Conservation (phyloP, 805 yeast genomes). For the Ogataea siamensis region DNA sequence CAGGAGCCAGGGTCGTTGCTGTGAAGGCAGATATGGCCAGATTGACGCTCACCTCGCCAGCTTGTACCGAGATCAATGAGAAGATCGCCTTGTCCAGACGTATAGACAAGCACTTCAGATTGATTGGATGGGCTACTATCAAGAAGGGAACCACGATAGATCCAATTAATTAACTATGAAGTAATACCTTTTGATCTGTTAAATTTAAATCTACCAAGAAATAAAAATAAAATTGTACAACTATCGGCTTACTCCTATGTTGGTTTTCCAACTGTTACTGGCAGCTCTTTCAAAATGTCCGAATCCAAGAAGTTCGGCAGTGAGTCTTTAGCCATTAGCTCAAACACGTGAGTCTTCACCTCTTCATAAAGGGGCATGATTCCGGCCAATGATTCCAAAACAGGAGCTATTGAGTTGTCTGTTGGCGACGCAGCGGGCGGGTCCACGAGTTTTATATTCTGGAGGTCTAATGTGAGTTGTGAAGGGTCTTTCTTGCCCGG, state of each 20-base stretch:
- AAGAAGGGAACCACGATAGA: conserved; percentile 89
- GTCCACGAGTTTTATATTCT: conserved; percentile 7
- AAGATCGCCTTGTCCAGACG: conserved; percentile 98
- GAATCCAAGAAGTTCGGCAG: conserved; percentile 63
- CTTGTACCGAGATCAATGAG: conserved; percentile 97
- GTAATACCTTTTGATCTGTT: background rate
- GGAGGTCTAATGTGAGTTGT: conserved; percentile 10
- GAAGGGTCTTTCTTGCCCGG: conserved; percentile 3
- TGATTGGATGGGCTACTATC: conserved; percentile 99
- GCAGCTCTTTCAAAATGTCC: conserved; percentile 36
- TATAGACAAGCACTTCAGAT: conserved; percentile 99
- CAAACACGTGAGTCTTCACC: conserved; percentile 48
- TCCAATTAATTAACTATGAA: conserved; percentile 50
- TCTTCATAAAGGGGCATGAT: conserved; percentile 45
- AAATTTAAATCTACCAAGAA: conserved; percentile 6
- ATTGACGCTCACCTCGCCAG: conserved; percentile 93
- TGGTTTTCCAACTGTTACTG: conserved; percentile 11
- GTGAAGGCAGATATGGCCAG: conserved; percentile 99
- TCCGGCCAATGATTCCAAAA: conserved; percentile 37
- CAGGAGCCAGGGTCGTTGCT: conserved; percentile 98
- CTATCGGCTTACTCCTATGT: background rate
- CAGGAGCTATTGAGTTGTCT: conserved; percentile 31
- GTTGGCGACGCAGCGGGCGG: conserved; percentile 33
- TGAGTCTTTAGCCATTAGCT: conserved; percentile 70
- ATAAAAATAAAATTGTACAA: conserved; percentile 2